Evolutionary conservation across 2,329 filamentous ascomycete genomes (phyloP).

Genomic region (Cercospora canescens): DNA sequence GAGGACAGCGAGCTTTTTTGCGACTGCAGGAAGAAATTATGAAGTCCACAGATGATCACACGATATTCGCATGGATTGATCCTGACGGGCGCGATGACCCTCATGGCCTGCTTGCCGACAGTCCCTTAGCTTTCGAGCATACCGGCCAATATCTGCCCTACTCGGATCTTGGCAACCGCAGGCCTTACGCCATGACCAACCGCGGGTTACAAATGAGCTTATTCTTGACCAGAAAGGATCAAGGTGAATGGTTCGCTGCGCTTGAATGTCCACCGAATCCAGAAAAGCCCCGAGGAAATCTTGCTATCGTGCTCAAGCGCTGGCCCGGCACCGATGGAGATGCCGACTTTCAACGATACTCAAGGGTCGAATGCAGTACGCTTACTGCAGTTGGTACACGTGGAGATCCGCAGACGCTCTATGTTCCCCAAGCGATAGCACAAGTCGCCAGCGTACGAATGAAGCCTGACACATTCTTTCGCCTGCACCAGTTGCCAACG

Average conservation of each 20-base stretch:
- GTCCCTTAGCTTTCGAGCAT: not conserved
- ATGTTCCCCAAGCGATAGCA: not conserved
- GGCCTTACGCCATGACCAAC: not conserved
- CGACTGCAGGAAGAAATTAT: not conserved
- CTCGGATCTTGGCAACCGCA: not conserved
- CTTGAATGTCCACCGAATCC: not conserved
- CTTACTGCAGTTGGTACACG: not conserved
- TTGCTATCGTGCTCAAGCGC: not conserved
- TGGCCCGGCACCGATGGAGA: not conserved
- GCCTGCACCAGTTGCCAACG: not conserved
- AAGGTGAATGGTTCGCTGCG: not conserved
- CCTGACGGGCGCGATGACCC: not conserved
- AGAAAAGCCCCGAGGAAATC: not conserved
- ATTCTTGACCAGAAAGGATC: not conserved
- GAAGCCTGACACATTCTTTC: not conserved
- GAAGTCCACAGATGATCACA: not conserved
- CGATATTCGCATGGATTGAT: not conserved
- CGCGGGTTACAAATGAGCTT: not conserved
- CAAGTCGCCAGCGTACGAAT: not conserved
- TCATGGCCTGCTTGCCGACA: not conserved
- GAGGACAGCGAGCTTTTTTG: not conserved
- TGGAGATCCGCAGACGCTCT: not conserved
- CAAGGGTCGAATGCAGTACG: not conserved
- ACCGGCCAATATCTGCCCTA: not conserved
- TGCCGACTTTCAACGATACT: not conserved